A percentile compares a stretch with the other conserved stretches of the same genome.
Evolutionary conservation across 306 rosid genomes (phyloP).

Genomic region (Quercus gilva): DNA sequence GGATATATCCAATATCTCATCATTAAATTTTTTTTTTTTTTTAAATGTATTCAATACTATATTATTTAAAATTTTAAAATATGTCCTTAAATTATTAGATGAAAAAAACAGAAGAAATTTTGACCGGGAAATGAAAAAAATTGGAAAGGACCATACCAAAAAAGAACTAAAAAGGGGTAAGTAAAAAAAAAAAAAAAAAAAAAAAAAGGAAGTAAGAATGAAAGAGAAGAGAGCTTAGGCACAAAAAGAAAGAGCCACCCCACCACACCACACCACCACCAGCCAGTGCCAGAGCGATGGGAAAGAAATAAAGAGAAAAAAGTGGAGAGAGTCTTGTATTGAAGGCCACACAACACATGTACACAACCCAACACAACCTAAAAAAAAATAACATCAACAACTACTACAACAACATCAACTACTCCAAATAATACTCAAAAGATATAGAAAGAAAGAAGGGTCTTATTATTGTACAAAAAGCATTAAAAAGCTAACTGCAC

Average conservation of each 20-base stretch:
- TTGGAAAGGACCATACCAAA: too few species aligned
- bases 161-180: too few species aligned
- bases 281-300: neutral
- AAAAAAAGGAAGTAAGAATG: neutral
- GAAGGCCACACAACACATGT: constrained; percentile 23
- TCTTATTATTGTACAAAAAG: neutral
- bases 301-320: constrained; percentile 43
- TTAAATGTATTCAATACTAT: too few species aligned
- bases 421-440: neutral
- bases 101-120: too few species aligned
- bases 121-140: too few species aligned
- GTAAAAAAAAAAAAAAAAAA: too few species aligned
- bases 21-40: too few species aligned
- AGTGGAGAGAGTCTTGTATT: constrained; percentile 48
- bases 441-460: neutral
- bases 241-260: neutral
- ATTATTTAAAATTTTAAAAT: too few species aligned
- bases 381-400: neutral
- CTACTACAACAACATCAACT: neutral
- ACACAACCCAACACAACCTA: constrained; percentile 18
- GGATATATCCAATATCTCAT: too few species aligned
- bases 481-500: neutral
- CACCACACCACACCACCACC: constrained; percentile 5
- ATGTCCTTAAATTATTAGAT: too few species aligned
- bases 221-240: neutral